These are phyloP conservation scores for Colletotrichum tropicicola DNA, from an alignment of 2,329 filamentous ascomycete species.

Conservation along the genomic window DNA sequence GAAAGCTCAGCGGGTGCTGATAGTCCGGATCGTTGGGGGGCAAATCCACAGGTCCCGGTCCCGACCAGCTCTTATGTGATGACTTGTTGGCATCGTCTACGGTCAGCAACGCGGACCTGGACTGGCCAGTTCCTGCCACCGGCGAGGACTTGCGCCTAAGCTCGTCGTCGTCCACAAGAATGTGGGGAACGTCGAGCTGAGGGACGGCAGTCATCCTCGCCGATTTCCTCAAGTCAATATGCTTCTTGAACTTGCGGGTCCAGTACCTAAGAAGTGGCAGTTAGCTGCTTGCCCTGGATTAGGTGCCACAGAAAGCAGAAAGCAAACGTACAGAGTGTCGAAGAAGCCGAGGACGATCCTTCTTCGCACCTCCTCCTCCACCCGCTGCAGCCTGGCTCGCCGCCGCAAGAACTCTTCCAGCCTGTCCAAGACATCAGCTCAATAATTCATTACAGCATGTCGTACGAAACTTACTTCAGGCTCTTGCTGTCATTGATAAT, in stretches of 20 bases:
- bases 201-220: conserved; percentile 82
- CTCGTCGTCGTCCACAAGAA: conserved; percentile 80
- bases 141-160: conserved; percentile 33
- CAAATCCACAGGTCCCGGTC: conserved; percentile 48
- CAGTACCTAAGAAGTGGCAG: conserved; percentile 69
- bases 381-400: conserved; percentile 87
- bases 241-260: conserved; percentile 81
- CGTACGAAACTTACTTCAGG: conserved; percentile 68
- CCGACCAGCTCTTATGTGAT: conserved; percentile 53
- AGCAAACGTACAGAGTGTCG: conserved; percentile 75
- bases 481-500: conserved; percentile 99
- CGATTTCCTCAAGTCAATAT: conserved; percentile 75
- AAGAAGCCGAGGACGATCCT: conserved; percentile 95
- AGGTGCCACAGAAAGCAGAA: too few relatives aligned
- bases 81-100: conserved; percentile 45
- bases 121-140: conserved; percentile 36
- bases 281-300: neutral
- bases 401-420: conserved; percentile 95
- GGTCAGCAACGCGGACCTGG: conserved; percentile 43
- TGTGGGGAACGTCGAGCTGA: conserved; percentile 86
- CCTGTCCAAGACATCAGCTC: conserved; percentile 49
- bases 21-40: conserved; percentile 45
- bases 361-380: conserved; percentile 92
- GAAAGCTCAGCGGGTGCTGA: conserved; percentile 63
- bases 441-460: neutral